Conservation (phyloP, 164 flowering plant species). For the Vitis cinerea region DNA sequence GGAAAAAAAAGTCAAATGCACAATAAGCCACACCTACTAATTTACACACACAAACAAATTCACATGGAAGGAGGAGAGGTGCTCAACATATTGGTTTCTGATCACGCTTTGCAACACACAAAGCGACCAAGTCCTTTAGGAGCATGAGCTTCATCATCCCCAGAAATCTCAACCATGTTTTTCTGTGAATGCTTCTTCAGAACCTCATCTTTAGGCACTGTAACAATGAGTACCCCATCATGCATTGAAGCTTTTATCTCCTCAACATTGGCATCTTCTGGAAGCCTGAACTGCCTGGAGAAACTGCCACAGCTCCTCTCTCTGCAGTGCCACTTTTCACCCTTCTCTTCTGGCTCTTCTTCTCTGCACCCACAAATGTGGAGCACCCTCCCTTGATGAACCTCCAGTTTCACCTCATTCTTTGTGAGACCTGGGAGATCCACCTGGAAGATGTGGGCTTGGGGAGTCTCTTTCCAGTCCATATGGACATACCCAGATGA, state of each 20-base stretch:
- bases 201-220: slow-evolving; percentile 14
- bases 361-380: slow-evolving; percentile 17
- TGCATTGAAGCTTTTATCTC: slow-evolving; percentile 28
- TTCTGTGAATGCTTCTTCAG: slow-evolving; percentile 12
- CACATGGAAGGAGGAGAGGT: no score
- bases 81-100: no score
- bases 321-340: slow-evolving; percentile 26
- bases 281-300: slow-evolving; percentile 20
- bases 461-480: slow-evolving; percentile 35
- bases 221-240: slow-evolving; percentile 17
- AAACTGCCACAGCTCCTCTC: slow-evolving; percentile 20
- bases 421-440: slow-evolving; percentile 32
- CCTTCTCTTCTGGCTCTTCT: slow-evolving; percentile 10
- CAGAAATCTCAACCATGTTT: slow-evolving; percentile 23
- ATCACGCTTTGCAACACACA: slow-evolving; percentile 35
- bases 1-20: no score
- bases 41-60: no score
- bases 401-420: slow-evolving; percentile 26
- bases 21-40: no score
- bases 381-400: slow-evolving; percentile 16
- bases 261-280: slow-evolving; percentile 21
- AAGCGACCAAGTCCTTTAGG: slow-evolving; percentile 32
- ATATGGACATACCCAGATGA: slow-evolving; percentile 6
- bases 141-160: slow-evolving; percentile 9
- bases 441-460: slow-evolving; percentile 26